These are phyloP conservation scores for Sugiyamaella novakii DNA, from an alignment of 1,139 yeast genomes.

Conservation along the genomic window DNA sequence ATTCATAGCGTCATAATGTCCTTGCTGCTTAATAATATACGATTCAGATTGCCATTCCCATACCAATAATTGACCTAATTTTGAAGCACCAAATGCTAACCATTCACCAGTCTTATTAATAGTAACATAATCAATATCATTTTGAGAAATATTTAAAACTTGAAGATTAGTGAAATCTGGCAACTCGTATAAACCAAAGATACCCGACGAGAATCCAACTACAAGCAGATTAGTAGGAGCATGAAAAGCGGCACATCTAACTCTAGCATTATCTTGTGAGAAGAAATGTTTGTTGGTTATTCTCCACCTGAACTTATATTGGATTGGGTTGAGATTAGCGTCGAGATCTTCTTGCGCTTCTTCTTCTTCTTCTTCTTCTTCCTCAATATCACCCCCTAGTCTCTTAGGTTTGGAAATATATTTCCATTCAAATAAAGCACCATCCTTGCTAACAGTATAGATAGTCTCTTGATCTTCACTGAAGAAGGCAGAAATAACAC, in stretches of 20 bases:
- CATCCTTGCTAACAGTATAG: slow-evolving; percentile 91
- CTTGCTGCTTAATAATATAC: slow-evolving; percentile 91
- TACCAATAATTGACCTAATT: slow-evolving; percentile 88
- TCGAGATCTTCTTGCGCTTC: slow-evolving; percentile 41
- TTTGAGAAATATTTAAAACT: slow-evolving; percentile 89
- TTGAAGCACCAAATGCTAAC: slow-evolving; percentile 93
- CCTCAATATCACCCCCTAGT: slow-evolving; percentile 32
- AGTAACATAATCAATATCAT: slow-evolving; percentile 78
- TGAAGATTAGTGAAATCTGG: slow-evolving; percentile 76
- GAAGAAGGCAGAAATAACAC: slow-evolving; percentile 85
- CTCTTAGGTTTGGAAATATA: slow-evolving; percentile 57
- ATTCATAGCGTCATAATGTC: slow-evolving; percentile 91
- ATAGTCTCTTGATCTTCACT: slow-evolving; percentile 82
- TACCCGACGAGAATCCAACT: slow-evolving; percentile 91
- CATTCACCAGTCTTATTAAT: slow-evolving; percentile 90
- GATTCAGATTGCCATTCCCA: slow-evolving; percentile 99
- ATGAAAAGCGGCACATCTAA: slow-evolving; percentile 84
- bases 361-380: slow-evolving; percentile 45
- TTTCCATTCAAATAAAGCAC: slow-evolving; percentile 93
- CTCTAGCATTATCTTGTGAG: slow-evolving; percentile 64
- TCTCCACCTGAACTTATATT: slow-evolving; percentile 63
- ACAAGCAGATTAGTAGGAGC: slow-evolving; percentile 67
- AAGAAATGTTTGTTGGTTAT: slow-evolving; percentile 75
- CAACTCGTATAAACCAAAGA: slow-evolving; percentile 87
- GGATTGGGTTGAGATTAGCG: slow-evolving; percentile 44